Evolutionary conservation across 139 green algal genomes (phyloP).

Genomic region (Chloropicon primus): DNA sequence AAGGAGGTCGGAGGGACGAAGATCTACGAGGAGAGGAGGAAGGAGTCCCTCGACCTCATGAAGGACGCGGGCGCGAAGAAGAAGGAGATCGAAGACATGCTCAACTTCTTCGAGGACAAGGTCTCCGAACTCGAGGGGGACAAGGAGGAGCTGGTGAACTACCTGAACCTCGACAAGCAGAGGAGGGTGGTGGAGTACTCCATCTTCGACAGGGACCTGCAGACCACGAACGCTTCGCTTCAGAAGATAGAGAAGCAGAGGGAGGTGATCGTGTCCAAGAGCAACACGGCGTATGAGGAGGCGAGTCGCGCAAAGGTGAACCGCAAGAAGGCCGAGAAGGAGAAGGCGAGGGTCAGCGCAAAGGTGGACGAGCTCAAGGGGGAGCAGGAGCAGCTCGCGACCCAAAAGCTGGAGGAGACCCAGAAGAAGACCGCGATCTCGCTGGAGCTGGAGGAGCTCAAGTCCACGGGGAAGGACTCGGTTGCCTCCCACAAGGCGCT

Average conservation of each 20-base stretch:
- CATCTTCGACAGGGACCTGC: conserved; percentile 74
- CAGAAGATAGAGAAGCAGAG: conserved; percentile 3
- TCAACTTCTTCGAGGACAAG: conserved; percentile 39
- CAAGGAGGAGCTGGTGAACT: conserved; percentile 73
- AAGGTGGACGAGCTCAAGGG: conserved; percentile 10
- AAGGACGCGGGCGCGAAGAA: conserved; percentile 58
- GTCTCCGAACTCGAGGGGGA: conserved; percentile 45
- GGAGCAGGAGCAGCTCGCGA: conserved; percentile 12
- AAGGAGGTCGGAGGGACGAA: conserved; percentile 95
- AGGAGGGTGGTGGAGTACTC: conserved; percentile 76
- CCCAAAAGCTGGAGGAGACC: conserved; percentile 29
- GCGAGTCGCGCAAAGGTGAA: conserved; percentile 13
- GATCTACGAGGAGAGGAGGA: conserved; percentile 75
- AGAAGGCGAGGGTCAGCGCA: conserved; percentile 23
- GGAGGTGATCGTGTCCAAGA: neutral
- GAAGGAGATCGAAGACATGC: conserved; percentile 62
- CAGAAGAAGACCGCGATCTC: conserved; percentile 31
- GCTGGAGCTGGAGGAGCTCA: conserved; percentile 42
- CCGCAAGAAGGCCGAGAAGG: conserved; percentile 30
- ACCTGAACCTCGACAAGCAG: conserved; percentile 65
- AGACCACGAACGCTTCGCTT: conserved; percentile 16
- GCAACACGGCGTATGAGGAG: neutral
- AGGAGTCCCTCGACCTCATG: conserved; percentile 76
- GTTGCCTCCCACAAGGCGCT: neutral
- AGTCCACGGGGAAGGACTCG: conserved; percentile 10